Percentiles rank a stretch among this genome's conserved stretches.
These are phyloP conservation scores for Baorangia bicolor DNA, from an alignment of 768 basidiomycete genomes.

Conservation along the genomic window DNA sequence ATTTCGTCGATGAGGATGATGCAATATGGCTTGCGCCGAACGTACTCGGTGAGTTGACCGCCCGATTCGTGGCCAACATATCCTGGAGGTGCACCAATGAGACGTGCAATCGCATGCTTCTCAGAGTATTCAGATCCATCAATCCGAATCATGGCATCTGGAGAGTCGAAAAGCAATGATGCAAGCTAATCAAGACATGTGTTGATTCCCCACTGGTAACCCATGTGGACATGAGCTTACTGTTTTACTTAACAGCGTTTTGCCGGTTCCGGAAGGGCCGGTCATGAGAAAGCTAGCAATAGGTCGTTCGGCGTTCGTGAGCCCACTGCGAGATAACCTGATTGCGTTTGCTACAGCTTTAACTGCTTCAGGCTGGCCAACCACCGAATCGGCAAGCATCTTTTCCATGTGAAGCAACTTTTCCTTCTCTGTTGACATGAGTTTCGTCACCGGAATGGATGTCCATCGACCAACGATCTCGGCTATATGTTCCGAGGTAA, in stretches of 20 bases:
- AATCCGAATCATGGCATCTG: slow-evolving; percentile 88
- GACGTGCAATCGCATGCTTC: slow-evolving; percentile 68
- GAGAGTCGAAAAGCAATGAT: slow-evolving; percentile 83
- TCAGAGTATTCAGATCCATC: slow-evolving; percentile 95
- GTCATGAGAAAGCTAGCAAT: slow-evolving; percentile 93
- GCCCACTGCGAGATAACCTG: slow-evolving; percentile 87
- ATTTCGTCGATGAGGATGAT: slow-evolving; percentile 87
- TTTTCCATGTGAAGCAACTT: slow-evolving; percentile 88
- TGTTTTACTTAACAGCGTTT: slow-evolving; percentile 88
- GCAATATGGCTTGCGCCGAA: slow-evolving; percentile 86
- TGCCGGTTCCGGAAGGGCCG: slow-evolving; percentile 89
- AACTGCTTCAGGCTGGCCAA: slow-evolving; percentile 90
- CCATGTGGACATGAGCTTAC: slow-evolving; percentile 41
- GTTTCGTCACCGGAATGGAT: slow-evolving; percentile 81
- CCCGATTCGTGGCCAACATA: slow-evolving; percentile 92
- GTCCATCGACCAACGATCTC: slow-evolving; percentile 96
- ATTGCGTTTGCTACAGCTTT: slow-evolving; percentile 94
- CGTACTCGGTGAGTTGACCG: slow-evolving; percentile 91
- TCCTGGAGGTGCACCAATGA: slow-evolving; percentile 74
- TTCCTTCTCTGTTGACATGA: slow-evolving; percentile 89
- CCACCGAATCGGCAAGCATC: slow-evolving; percentile 69
- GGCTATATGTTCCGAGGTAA: slow-evolving; percentile 88
- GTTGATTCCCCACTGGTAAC: background rate
- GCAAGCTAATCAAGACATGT: slow-evolving; percentile 59
- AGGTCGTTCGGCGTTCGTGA: slow-evolving; percentile 84